Conservation (phyloP, 805 yeast genomes). For the Peterozyma xylosa region DNA sequence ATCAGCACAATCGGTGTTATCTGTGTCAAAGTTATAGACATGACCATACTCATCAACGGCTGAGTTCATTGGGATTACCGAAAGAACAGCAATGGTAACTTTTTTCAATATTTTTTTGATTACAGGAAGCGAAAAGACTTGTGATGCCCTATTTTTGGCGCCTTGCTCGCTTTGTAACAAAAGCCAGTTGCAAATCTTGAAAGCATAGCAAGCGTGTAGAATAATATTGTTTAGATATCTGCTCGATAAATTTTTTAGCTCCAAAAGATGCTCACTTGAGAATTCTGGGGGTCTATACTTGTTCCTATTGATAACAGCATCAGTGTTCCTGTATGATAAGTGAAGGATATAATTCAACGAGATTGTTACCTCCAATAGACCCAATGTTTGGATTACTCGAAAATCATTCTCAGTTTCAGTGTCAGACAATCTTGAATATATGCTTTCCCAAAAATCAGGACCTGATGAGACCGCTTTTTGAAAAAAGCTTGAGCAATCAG, state of each 20-base stretch:
- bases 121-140: slow-evolving; percentile 1
- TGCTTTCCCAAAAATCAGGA: slow-evolving; percentile 4
- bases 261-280: not conserved
- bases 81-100: not conserved
- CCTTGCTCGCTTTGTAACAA: slow-evolving; percentile 4
- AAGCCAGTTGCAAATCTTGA: slow-evolving; percentile 2
- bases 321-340: not conserved
- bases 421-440: not conserved
- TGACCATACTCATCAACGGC: slow-evolving; percentile 3
- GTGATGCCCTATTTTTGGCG: slow-evolving; percentile 3
- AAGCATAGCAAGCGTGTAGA: slow-evolving; percentile 2
- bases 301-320: not conserved
- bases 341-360: slow-evolving; percentile 3
- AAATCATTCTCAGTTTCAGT: slow-evolving; percentile 1
- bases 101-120: slow-evolving; percentile 3
- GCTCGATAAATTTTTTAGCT: slow-evolving; percentile 1
- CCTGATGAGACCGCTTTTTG: not conserved
- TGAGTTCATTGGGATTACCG: not conserved
- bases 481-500: not conserved
- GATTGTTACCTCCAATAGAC: slow-evolving; percentile 2
- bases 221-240: slow-evolving; percentile 3
- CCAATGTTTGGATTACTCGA: slow-evolving; percentile 3
- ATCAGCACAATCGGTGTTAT: not conserved
- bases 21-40: slow-evolving; percentile 1
- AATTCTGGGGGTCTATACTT: not conserved